Conservation (phyloP, 495 filamentous ascomycete genomes). For the Xanthoparmelia taractica region DNA sequence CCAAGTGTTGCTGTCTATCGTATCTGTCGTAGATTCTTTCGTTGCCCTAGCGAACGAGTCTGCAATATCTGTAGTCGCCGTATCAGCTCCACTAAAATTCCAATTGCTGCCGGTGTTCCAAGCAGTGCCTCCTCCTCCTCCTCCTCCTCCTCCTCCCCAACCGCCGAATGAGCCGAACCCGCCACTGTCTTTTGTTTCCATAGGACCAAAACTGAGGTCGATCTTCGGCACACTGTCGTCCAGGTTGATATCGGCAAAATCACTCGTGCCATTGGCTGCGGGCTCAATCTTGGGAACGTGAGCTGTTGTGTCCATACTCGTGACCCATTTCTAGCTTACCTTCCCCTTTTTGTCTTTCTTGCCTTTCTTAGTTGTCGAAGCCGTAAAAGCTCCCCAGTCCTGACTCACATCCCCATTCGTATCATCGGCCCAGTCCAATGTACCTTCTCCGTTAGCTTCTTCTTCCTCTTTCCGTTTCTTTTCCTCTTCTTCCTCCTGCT, state of each 20-base stretch:
- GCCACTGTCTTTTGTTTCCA: constrained; percentile 29
- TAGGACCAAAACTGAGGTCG: constrained; percentile 39
- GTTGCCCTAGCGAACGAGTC: constrained; percentile 32
- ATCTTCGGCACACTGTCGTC: constrained; percentile 38
- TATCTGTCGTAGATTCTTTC: constrained; percentile 28
- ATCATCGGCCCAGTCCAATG: constrained; percentile 32
- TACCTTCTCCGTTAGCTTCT: constrained; percentile 22
- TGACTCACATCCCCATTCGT: constrained; percentile 33
- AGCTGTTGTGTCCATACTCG: not conserved
- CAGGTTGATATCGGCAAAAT: constrained; percentile 43
- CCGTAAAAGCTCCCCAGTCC: constrained; percentile 28
- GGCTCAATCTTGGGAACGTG: constrained; percentile 21
- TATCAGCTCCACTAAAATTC: constrained; percentile 28
- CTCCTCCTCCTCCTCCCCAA: constrained; percentile 37
- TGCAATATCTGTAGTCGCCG: constrained; percentile 20
- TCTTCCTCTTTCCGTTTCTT: constrained; percentile 28
- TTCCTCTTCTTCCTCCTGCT: constrained; percentile 29
- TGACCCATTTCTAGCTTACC: constrained; percentile 26
- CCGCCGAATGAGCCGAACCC: constrained; percentile 37
- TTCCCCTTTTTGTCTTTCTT: constrained; percentile 46
- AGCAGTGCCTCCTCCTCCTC: constrained; percentile 27
- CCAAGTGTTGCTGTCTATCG: constrained; percentile 32
- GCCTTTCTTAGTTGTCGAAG: constrained; percentile 35
- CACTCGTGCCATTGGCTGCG: constrained; percentile 22
- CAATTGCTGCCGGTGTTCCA: constrained; percentile 37